A percentile compares a stretch with the other conserved stretches of the same genome.
phyloP scores from a whole-genome alignment of 352 stramenopile species.

The Phytophthora fragariae region DNA sequence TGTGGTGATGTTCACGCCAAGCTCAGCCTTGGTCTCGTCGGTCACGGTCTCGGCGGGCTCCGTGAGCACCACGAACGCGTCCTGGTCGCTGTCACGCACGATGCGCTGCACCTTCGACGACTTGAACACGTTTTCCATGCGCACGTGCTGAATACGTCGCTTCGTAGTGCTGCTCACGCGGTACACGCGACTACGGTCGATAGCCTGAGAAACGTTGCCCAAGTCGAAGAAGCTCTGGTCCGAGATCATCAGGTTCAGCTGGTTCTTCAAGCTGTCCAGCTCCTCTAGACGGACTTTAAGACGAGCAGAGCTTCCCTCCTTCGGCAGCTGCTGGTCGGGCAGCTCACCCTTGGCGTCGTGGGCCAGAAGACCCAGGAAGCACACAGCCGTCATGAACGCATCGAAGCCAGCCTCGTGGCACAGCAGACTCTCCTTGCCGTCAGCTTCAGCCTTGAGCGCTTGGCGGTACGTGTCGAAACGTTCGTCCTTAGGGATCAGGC shows the following conservation, averaged over 20 bases:
- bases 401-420: constrained; percentile 90
- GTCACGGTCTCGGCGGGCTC: constrained; percentile 42
- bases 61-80: constrained; percentile 64
- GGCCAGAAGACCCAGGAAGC: constrained; percentile 73
- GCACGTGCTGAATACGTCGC: constrained; percentile 67
- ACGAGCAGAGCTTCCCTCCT: constrained; percentile 38
- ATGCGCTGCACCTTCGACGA: constrained; percentile 71
- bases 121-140: constrained; percentile 74
- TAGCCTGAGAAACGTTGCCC: constrained; percentile 57
- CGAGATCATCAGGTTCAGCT: constrained; percentile 85
- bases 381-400: constrained; percentile 86
- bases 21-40: constrained; percentile 40
- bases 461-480: constrained; percentile 72
- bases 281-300: constrained; percentile 53
- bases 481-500: constrained; percentile 58
- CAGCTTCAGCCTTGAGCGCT: constrained; percentile 58
- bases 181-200: constrained; percentile 73
- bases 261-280: constrained; percentile 69
- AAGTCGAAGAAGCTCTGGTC: constrained; percentile 72
- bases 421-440: constrained; percentile 60
- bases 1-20: constrained; percentile 56
- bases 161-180: constrained; percentile 68
- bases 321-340: constrained; percentile 34
- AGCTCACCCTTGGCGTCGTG: constrained; percentile 65
- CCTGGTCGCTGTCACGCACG: constrained; percentile 65